These are phyloP conservation scores for Aschersonia sp. DNA, from an alignment of 2,329 filamentous ascomycete species.

Conservation along the genomic window DNA sequence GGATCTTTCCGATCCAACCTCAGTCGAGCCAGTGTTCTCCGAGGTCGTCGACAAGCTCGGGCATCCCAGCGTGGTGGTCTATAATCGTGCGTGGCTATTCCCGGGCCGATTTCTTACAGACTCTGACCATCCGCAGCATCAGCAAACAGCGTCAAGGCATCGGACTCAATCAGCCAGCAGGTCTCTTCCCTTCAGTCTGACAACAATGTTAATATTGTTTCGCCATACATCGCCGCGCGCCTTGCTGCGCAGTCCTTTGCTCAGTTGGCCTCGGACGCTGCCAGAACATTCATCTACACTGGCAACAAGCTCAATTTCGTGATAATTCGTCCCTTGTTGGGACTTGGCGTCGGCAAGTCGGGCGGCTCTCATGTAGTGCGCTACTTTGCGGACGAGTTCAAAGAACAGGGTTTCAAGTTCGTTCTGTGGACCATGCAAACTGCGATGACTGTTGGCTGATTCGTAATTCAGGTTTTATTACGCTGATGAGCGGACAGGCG, in stretches of 20 bases:
- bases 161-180: neutral
- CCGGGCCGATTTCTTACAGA: neutral
- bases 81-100: neutral
- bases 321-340: conserved; percentile 16
- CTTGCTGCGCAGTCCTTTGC: conserved; percentile 2
- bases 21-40: neutral
- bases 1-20: neutral
- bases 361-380: conserved; percentile 15
- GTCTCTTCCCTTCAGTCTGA: conserved; percentile 1
- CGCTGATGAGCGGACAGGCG: conserved; percentile 28
- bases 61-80: conserved; percentile 1
- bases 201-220: conserved; percentile 1
- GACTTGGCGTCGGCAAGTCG: conserved; percentile 24
- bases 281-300: conserved; percentile 28
- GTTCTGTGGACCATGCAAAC: conserved; percentile 2
- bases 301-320: conserved; percentile 24
- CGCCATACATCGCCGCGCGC: neutral
- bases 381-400: conserved; percentile 16
- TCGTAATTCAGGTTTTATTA: conserved; percentile 32
- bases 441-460: neutral
- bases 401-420: conserved; percentile 18
- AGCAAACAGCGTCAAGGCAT: neutral
- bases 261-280: conserved; percentile 12
- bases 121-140: neutral
- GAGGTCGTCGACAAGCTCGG: neutral